Evolutionary conservation across 2,329 filamentous ascomycete genomes (phyloP), one percentile per base, ranked within the genome.

Genomic region (Microcyclosporella mali): DNA sequence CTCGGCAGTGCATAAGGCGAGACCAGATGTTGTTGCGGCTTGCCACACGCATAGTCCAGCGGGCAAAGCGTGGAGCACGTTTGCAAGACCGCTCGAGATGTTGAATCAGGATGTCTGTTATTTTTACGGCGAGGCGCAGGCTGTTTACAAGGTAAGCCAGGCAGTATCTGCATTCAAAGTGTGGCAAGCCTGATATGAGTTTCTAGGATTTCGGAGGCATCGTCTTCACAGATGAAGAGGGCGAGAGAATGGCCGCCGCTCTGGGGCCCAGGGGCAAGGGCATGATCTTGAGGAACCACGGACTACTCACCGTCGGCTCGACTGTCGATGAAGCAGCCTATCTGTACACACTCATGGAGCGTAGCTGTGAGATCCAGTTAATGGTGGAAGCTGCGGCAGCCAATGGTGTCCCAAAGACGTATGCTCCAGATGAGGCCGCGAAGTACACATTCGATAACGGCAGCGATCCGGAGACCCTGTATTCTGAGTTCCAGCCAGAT

Each of bases 281-380:
- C 1, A 71, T 78, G 49, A 79, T 87, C 35, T 66, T 87, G 38
- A 70, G 81, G 51, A 88, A 87, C 59, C 84, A 88, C 63, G 84
- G 84, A 0, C 66, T 88, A 28, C 63, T 88, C 38, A 85, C 81
- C 0, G 82, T 85, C 0, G 84, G 84, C 3, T 56, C 63, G 6
- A 88, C 84, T 0, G 83, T 88, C 2, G 84, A 88, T 57, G 84
- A 88, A 63, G 84, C 84, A 1, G 79, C 79, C 0, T 88, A 81
- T 61, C 62, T 86, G 39, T 84, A 85, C 58, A 79, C 77, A 0
- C 65, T 83, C 33, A 71, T 86, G 61, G 84, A 88, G 62, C 72
- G 81, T 37, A 79, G 75, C 35, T 87, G 84, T 59, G 72, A 78
- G 43, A 74, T 84, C 25, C 83, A 88, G 66, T 66, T 86, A 39